Conservation (phyloP, 768 basidiomycete genomes). For the Mycena pura region DNA sequence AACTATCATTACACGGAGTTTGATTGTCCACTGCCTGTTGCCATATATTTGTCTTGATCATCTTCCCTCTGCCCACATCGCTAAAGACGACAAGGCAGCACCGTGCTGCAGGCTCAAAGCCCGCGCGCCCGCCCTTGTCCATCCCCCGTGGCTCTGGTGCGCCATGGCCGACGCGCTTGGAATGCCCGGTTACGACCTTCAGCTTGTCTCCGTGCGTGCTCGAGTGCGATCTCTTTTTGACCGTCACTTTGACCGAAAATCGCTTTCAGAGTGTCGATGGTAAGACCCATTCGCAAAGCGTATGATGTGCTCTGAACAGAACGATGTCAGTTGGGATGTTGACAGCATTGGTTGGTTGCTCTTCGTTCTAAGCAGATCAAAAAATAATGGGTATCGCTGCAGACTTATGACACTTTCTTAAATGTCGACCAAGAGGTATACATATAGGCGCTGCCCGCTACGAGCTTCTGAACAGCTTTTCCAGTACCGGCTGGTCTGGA, state of each 20-base stretch:
- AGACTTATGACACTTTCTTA: conserved; percentile 14
- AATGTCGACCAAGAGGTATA: conserved; percentile 11
- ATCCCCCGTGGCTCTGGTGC: no score
- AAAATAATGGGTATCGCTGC: neutral
- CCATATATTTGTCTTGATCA: no score
- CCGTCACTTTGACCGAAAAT: neutral
- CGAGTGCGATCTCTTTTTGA: no score
- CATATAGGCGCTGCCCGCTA: neutral
- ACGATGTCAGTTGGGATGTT: neutral
- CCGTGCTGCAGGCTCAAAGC: no score
- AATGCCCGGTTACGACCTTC: neutral
- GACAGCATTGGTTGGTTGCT: neutral
- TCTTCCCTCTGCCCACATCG: no score
- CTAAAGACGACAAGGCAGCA: no score
- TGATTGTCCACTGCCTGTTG: no score
- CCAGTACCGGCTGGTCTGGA: neutral
- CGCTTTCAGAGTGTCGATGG: neutral
- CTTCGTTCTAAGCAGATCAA: neutral
- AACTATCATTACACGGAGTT: no score
- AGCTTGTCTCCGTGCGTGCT: conserved; percentile 1
- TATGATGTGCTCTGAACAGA: neutral
- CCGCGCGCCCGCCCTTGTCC: no score
- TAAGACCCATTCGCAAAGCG: neutral
- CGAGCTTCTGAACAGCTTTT: neutral
- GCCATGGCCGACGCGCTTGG: neutral